phyloP scores from a whole-genome alignment of 805 yeast species.

The Komagataella pseudopastoris region DNA sequence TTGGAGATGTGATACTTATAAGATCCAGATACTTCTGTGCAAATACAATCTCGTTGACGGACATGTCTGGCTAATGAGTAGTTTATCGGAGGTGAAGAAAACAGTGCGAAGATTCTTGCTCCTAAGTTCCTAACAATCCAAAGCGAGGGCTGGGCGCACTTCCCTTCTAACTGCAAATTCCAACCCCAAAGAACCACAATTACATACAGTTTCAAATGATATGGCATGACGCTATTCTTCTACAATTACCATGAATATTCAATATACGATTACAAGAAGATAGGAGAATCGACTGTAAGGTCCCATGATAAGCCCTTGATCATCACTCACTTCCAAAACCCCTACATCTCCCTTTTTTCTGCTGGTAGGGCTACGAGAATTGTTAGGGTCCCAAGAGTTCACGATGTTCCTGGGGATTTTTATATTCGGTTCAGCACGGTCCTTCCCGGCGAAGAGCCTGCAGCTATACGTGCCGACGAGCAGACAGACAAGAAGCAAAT shows the following conservation, averaged over 20 bases:
- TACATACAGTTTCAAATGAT: background rate
- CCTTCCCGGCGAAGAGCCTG: constrained; percentile 51
- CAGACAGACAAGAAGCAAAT: background rate
- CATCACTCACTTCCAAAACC: constrained; percentile 57
- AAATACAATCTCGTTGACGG: background rate
- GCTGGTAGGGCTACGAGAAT: constrained; percentile 31
- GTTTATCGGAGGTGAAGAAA: background rate
- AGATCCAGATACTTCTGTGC: background rate
- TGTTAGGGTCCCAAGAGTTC: constrained; percentile 51
- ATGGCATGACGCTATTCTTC: constrained; percentile 18
- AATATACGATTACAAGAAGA: constrained; percentile 17
- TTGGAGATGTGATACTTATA: background rate
- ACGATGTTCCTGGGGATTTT: constrained; percentile 21
- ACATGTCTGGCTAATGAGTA: background rate
- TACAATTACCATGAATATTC: constrained; percentile 61
- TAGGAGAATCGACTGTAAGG: constrained; percentile 10
- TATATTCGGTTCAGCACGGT: constrained; percentile 6
- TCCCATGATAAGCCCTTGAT: constrained; percentile 24
- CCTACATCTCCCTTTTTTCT: constrained; percentile 23
- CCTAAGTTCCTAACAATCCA: background rate
- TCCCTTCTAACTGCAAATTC: background rate
- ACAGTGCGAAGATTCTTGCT: background rate
- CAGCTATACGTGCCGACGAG: constrained; percentile 26
- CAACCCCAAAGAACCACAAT: background rate
- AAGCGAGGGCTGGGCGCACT: background rate